phyloP scores from a whole-genome alignment of 768 basidiomycete genomes.

The Sporobolomyces pararoseus region DNA sequence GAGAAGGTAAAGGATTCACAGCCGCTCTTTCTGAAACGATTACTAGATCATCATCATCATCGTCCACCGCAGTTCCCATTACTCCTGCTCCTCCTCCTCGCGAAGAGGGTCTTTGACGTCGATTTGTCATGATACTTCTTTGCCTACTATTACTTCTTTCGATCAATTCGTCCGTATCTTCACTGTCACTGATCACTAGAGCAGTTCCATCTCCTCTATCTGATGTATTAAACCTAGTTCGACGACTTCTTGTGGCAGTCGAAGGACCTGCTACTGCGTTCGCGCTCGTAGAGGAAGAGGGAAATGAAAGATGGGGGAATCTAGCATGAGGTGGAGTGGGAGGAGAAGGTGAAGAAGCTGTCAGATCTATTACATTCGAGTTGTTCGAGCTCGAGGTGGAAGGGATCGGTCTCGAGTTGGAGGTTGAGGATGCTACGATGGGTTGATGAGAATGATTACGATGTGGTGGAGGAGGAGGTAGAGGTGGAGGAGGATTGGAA shows the following conservation, averaged over 20 bases:
- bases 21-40: slow-evolving; percentile 4
- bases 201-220: too few species aligned
- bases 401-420: neutral
- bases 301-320: slow-evolving; percentile 11
- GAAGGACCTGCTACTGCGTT: slow-evolving; percentile 1
- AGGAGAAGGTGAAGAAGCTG: neutral
- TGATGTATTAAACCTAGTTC: too few species aligned
- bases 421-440: neutral
- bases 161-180: neutral
- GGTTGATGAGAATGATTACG: neutral
- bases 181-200: neutral
- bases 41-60: slow-evolving; percentile 11
- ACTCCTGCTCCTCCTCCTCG: neutral
- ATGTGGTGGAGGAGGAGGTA: neutral
- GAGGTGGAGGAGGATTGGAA: neutral
- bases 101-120: neutral
- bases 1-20: neutral
- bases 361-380: slow-evolving; percentile 5
- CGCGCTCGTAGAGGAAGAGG: neutral
- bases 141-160: neutral
- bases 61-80: neutral
- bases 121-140: neutral
- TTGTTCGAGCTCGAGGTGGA: neutral
- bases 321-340: neutral
- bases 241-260: neutral